phyloP scores from a whole-genome alignment of 257 asterid genomes.

The Fraxinus anomala region DNA sequence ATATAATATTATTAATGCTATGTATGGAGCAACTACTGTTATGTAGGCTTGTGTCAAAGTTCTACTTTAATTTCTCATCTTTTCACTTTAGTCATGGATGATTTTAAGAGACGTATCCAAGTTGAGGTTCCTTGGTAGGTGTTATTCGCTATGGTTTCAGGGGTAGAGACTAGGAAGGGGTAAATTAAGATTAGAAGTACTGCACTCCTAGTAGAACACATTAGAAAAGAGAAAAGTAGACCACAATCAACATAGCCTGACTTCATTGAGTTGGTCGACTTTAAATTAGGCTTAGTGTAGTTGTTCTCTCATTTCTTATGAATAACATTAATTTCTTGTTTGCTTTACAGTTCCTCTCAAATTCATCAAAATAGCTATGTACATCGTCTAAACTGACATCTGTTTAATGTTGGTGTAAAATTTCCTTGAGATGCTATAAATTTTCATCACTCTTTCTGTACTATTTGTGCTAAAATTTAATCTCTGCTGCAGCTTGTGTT shows the following conservation, averaged over 20 bases:
- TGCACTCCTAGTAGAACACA: background rate
- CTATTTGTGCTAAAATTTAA: slow-evolving; percentile 14
- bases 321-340: background rate
- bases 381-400: slow-evolving; percentile 13
- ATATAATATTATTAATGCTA: background rate
- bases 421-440: slow-evolving; percentile 9
- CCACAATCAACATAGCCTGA: background rate
- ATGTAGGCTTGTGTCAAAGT: background rate
- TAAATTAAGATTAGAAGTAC: background rate
- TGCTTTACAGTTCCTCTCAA: slow-evolving; percentile 5
- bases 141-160: background rate
- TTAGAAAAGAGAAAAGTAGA: background rate
- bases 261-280: background rate
- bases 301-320: background rate
- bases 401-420: slow-evolving; percentile 16
- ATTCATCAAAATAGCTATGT: background rate
- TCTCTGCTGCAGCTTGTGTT: slow-evolving; percentile 74
- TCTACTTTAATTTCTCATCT: background rate
- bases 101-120: background rate
- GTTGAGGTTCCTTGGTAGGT: background rate
- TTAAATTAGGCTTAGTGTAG: background rate
- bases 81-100: background rate
- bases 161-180: no score
- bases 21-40: background rate
- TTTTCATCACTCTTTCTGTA: slow-evolving; percentile 12